Evolutionary conservation across 2,329 filamentous ascomycete species (phyloP), one percentile per base, ranked within the genome.

Genomic region (Clonostachys sp.): DNA sequence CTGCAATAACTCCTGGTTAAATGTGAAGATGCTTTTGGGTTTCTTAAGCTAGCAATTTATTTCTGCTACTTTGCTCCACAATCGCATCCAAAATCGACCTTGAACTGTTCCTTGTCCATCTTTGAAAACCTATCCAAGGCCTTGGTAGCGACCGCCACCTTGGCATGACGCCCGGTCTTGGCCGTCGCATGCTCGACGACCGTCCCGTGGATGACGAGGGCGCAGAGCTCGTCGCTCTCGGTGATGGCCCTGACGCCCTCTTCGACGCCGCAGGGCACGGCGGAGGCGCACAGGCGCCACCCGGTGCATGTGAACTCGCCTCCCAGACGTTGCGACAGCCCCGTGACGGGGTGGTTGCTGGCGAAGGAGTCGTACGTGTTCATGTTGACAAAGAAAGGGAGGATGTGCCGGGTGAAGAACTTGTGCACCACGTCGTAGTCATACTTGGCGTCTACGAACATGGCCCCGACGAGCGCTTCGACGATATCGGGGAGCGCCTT

Each of bases 391-490:
- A 97, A 97, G 68, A 84, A 96, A 4, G 83, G 84, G 48, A 78
- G 76, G 47, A 97, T 78, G 53, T 91, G 83, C 13, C 58, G 62
- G n/a, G 81, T 67, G 65, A 96, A 96, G 68, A 99, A 97, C 1
- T 62, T 61, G 52, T 87, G 81, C 2, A 97, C 86, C 16, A 83
- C 74, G 12, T 64, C 63, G 64, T 86, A 96, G 59, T 94, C 71
- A 67, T 92, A 97, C 42, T 77, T 73, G 0, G 89, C 87, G 65
- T 99, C 94, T 12, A 99, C 87, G 61, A 97, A 97, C 18, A 96
- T 76, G 17, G 92, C 92, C 2, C 91, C 94, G 4, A 96, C 71
- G 57, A 91, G 94, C 0, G 92, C 83, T 72, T 99, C 94, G 5
- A 97, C 75, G 36, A 96, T 81, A 63, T 99, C 94, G 0, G 91